Evolutionary conservation across 1,284 basidiomycete species (phyloP).

Genomic region (Trametes sp.): DNA sequence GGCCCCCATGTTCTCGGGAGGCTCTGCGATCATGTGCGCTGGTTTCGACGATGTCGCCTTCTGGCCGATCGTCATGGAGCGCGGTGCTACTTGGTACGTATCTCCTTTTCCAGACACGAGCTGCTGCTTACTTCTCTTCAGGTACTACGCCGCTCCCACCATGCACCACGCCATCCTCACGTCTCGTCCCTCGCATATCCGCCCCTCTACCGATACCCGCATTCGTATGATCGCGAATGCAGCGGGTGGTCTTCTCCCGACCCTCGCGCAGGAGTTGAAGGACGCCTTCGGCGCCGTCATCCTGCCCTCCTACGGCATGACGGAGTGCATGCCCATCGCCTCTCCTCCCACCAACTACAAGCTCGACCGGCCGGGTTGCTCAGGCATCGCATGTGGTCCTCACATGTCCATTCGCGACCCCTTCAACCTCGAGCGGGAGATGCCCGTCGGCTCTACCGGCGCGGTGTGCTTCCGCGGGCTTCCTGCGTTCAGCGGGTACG

Average conservation of each 20-base stretch:
- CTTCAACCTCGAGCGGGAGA: conserved; percentile 44
- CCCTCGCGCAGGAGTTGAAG: conserved; percentile 49
- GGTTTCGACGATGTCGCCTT: conserved; percentile 65
- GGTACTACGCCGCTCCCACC: conserved; percentile 56
- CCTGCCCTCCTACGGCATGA: conserved; percentile 57
- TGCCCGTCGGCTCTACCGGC: conserved; percentile 45
- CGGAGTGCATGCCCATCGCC: conserved; percentile 58
- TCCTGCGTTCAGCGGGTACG: conserved; percentile 54
- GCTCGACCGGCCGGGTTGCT: conserved; percentile 54
- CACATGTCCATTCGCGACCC: conserved; percentile 53
- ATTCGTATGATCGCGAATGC: conserved; percentile 56
- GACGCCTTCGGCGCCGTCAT: conserved; percentile 49
- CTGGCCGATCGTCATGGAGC: conserved; percentile 58
- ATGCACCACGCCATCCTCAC: conserved; percentile 53
- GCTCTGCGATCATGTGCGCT: conserved; percentile 63
- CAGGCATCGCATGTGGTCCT: conserved; percentile 54
- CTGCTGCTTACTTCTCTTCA: conserved; percentile 20
- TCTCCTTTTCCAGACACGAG: neutral
- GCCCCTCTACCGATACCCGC: conserved; percentile 43
- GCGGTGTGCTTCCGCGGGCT: conserved; percentile 53
- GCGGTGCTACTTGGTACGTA: conserved; percentile 58
- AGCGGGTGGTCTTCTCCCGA: conserved; percentile 52
- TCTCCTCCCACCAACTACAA: conserved; percentile 50
- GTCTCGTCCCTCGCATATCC: conserved; percentile 44
- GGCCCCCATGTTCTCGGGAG: conserved; percentile 63